Conservation (phyloP, 225 moss, liverwort and hornwort genomes). For the Pseudisothecium myosuroides region DNA sequence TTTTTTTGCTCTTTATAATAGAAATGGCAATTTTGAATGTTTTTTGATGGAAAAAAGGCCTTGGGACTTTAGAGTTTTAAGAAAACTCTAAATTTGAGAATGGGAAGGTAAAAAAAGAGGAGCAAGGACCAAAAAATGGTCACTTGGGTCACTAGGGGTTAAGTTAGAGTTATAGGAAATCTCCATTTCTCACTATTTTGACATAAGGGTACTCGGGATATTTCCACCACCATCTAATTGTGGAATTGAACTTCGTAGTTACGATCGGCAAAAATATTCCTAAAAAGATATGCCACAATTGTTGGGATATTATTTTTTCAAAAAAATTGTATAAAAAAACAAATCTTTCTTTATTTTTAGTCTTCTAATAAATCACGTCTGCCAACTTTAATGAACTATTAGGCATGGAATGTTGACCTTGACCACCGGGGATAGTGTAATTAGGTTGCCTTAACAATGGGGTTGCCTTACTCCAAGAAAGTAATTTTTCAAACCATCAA, state of each 20-base stretch:
- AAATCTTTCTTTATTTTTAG: neutral
- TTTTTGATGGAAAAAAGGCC: too few relatives aligned
- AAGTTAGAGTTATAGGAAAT: neutral
- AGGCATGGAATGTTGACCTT: accelerated
- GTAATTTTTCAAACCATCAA: too few relatives aligned
- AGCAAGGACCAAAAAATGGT: too few relatives aligned
- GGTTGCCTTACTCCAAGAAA: too few relatives aligned
- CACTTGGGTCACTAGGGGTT: too few relatives aligned
- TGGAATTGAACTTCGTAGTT: accelerated
- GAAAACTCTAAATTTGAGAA: too few relatives aligned
- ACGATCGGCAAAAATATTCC: accelerated
- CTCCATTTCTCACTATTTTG: neutral
- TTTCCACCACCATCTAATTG: neutral
- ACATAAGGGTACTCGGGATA: accelerated
- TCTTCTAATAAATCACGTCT: neutral
- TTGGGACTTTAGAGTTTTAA: too few relatives aligned
- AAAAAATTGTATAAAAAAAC: neutral
- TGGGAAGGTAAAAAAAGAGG: too few relatives aligned
- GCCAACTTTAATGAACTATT: neutral
- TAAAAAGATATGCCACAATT: neutral
- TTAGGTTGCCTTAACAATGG: too few relatives aligned
- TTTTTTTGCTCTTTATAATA: too few relatives aligned
- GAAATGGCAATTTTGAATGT: too few relatives aligned
- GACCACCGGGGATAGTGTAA: accelerated
- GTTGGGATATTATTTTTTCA: neutral